Conservation (phyloP, 345 rosid species). For the Salix viminalis region DNA sequence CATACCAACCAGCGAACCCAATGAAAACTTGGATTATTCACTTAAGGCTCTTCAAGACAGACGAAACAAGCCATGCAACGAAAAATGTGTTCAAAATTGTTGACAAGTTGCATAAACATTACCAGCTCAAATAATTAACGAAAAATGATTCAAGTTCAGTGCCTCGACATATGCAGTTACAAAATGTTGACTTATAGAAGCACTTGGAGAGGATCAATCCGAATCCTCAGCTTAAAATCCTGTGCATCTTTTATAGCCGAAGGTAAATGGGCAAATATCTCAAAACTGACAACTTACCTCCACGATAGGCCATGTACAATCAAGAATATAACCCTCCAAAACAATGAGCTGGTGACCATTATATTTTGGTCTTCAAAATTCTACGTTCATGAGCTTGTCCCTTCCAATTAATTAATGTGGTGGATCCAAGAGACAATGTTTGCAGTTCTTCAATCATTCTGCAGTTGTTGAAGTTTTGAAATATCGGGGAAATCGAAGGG, state of each 20-base stretch:
- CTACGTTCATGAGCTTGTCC: background rate
- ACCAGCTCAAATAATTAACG: background rate
- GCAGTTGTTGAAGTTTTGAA: background rate
- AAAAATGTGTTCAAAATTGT: background rate
- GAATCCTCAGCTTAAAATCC: background rate
- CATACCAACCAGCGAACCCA: background rate
- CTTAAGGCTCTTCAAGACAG: background rate
- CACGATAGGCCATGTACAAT: background rate
- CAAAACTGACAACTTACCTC: background rate
- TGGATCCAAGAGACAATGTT: background rate
- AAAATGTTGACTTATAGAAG: background rate
- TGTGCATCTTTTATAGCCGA: background rate
- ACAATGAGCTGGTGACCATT: background rate
- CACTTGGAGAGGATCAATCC: background rate
- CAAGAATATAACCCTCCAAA: background rate
- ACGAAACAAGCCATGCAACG: background rate
- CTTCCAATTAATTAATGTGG: background rate
- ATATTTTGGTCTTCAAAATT: background rate
- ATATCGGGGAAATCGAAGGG: too few relatives aligned
- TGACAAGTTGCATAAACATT: background rate
- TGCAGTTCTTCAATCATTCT: background rate
- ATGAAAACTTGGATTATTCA: background rate
- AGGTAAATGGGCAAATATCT: background rate
- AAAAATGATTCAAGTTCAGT: background rate
- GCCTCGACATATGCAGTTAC: background rate